Percentiles rank a stretch among this genome's conserved stretches.
Conservation (phyloP, 106 monocot species). For the Platanthera zijinensis region DNA sequence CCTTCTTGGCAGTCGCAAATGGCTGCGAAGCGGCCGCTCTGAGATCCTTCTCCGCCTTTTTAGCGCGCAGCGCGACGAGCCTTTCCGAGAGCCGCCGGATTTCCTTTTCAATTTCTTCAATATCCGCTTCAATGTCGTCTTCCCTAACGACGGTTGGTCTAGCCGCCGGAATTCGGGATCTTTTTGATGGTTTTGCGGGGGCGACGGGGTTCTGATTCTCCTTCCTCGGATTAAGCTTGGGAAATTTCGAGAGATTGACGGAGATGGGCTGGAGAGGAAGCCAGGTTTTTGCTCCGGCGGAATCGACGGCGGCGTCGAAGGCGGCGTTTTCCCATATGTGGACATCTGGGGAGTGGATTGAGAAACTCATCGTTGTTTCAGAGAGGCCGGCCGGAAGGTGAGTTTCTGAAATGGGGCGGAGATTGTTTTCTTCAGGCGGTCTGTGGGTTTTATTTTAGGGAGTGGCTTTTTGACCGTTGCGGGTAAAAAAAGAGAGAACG, state of each 20-base stretch:
- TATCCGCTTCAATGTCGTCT: conserved; percentile 54
- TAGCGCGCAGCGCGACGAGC: conserved; percentile 37
- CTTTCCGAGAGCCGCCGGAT: conserved; percentile 38
- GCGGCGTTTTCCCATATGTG: conserved; percentile 75
- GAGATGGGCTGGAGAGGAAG: conserved; percentile 30
- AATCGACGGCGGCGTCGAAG: conserved; percentile 30
- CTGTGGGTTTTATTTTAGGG: background rate
- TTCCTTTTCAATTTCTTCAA: conserved; percentile 49
- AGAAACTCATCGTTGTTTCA: background rate
- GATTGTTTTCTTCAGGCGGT: background rate
- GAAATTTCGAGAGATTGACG: background rate
- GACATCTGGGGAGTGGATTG: conserved; percentile 11
- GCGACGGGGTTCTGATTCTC: background rate
- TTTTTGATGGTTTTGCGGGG: background rate
- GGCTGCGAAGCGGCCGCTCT: conserved; percentile 13
- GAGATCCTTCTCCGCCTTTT: conserved; percentile 38
- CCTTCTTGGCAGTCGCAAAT: background rate
- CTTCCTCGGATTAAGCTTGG: conserved; percentile 6
- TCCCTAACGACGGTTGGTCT: background rate
- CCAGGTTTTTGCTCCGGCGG: background rate
- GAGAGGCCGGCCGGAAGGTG: background rate
- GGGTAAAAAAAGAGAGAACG: background rate
- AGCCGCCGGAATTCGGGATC: background rate
- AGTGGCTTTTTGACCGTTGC: conserved; percentile 2
- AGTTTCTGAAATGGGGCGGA: background rate